A percentile compares a stretch with the other conserved stretches of the same genome.
Evolutionary conservation across 1,284 basidiomycete genomes (phyloP).

Genomic region (Meira miltonrushii): DNA sequence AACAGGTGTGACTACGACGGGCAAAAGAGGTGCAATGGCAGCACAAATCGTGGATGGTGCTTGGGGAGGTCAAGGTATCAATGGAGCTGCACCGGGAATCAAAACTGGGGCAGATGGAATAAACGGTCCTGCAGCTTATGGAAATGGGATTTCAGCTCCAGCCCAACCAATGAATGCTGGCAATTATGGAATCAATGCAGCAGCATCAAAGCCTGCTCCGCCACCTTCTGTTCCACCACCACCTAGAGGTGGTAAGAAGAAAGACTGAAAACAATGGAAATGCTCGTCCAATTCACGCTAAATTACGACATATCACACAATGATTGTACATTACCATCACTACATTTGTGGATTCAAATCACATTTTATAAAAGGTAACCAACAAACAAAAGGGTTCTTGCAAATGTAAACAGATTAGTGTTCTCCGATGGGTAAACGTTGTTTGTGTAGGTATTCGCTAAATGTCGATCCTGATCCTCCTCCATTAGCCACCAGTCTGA

Average conservation of each 20-base stretch:
- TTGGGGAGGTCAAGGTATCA: slow-evolving; percentile 2
- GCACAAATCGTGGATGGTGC: slow-evolving; percentile 9
- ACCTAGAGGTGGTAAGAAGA: slow-evolving; percentile 2
- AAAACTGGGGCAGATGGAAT: too few relatives aligned
- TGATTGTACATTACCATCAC: too few relatives aligned
- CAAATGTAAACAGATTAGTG: too few relatives aligned
- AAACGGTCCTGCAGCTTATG: too few relatives aligned
- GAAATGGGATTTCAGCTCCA: neutral
- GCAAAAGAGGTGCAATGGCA: neutral
- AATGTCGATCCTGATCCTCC: too few relatives aligned
- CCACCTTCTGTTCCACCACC: neutral
- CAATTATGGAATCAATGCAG: neutral
- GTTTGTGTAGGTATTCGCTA: too few relatives aligned
- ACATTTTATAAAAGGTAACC: too few relatives aligned
- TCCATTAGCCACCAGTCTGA: neutral
- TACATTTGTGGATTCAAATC: too few relatives aligned
- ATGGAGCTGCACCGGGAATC: neutral
- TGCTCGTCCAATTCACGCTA: too few relatives aligned
- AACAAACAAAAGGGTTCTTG: too few relatives aligned
- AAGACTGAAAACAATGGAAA: neutral
- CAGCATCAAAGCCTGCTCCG: neutral
- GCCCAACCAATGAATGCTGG: neutral
- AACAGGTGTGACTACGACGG: neutral
- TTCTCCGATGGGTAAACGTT: too few relatives aligned
- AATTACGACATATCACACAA: too few relatives aligned